phyloP scores from a whole-genome alignment of 148 eudicot species.

The Nepenthes mirabilis region DNA sequence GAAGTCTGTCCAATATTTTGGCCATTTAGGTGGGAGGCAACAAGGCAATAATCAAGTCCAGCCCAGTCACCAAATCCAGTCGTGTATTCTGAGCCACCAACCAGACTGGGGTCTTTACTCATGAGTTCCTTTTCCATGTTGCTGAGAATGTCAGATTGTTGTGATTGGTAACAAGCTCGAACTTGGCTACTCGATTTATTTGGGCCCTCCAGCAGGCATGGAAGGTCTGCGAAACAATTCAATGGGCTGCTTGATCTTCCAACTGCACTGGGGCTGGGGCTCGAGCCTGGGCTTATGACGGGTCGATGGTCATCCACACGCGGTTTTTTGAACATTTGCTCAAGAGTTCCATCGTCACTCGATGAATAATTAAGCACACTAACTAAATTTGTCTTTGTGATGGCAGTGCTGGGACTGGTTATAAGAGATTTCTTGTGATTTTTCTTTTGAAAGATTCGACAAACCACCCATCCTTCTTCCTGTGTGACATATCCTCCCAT shows the following conservation, averaged over 20 bases:
- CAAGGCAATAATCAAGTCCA: constrained; percentile 14
- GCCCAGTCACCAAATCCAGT: constrained; percentile 25
- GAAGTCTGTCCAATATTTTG: constrained; percentile 1
- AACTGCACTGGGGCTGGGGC: not conserved
- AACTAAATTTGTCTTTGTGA: no score
- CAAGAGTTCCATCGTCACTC: constrained; percentile 20
- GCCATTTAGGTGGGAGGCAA: constrained; percentile 25
- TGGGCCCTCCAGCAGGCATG: constrained; percentile 17
- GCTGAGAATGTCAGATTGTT: not conserved
- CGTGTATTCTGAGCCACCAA: constrained; percentile 3
- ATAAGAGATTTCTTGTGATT: constrained; percentile 13
- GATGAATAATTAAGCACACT: no score
- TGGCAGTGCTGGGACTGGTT: no score
- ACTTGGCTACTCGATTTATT: not conserved
- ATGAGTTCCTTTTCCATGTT: constrained; percentile 3
- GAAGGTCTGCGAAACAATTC: constrained; percentile 13
- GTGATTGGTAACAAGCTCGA: not conserved
- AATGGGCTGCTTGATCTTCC: not conserved
- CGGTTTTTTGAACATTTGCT: constrained; percentile 12
- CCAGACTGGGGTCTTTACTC: constrained; percentile 6
- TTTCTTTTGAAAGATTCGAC: constrained; percentile 45
- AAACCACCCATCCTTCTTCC: constrained; percentile 55
- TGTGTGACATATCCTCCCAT: constrained; percentile 15
- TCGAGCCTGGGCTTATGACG: not conserved
- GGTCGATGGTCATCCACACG: not conserved